Evolutionary conservation across 148 eudicot species (phyloP), one percentile per base, ranked within the genome.

Genomic region (Vaccinium corymbosum): DNA sequence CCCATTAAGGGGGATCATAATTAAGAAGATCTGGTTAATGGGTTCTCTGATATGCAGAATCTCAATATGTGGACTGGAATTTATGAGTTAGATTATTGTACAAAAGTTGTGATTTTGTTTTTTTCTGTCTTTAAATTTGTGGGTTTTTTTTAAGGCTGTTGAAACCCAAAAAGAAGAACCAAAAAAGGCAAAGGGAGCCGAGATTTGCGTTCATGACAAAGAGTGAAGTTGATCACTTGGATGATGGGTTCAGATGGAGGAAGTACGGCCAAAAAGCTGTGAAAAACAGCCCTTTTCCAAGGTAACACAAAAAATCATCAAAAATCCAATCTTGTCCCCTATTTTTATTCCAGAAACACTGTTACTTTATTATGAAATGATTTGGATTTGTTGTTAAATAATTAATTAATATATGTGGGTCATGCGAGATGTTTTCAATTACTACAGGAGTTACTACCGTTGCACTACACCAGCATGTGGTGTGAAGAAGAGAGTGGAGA

Each of bases 161-260:
- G 86, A 95, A 94, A 85, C 87, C 93, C 75, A 90, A 95, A 84
- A 94, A 92, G 90, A 95, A 95, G 91, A 93, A 88, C 64, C 90
- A 86, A 79, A 95, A 93, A 85, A 93, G 86, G 85, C 81, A 83
- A 78, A 95, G 86, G 59, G 98, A 94, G 72, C 93, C 98, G 35
- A 90, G 96, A 90, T 91, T 90, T 90, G 98, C 98, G 84, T 95
- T 95, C 93, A 88, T 91, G 92, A 94, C 97, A 64, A 94, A 91
- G 92, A 95, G 93, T 78, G 95, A 95, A 22, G 87, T 94, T 82
- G 98, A 95, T 92, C 94, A 94, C 79, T 90, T 95, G 86, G 98
- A 95, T 82, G 98, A 95, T 83, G 98, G 98, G 19, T 95, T 86
- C 83, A 92, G 98, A 87, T 95, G 98, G 98, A 92, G 98, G n/a